A percentile compares a stretch with the other conserved stretches of the same genome.
Conservation (phyloP, 306 rosid genomes). For the Sicyos edulis region DNA sequence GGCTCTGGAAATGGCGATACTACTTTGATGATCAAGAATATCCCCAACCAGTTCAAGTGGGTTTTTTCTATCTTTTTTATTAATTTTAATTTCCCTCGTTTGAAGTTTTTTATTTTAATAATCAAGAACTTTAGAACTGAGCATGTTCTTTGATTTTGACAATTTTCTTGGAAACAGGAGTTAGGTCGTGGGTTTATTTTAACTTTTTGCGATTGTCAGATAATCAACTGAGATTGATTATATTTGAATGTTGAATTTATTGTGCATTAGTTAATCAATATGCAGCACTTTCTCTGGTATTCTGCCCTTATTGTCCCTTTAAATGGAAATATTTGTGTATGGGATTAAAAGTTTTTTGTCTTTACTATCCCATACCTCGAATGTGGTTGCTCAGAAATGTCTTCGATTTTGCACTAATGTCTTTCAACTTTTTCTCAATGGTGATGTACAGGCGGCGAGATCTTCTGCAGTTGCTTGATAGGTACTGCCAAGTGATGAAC, state of each 20-base stretch:
- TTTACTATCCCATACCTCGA: neutral
- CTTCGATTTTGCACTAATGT: neutral
- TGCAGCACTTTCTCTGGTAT: slow-evolving; percentile 20
- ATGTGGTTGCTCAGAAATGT: neutral
- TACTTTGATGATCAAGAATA: slow-evolving; percentile 30
- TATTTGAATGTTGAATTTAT: neutral
- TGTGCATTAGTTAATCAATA: neutral
- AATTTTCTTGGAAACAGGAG: neutral
- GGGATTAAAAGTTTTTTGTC: neutral
- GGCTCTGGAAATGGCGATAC: neutral
- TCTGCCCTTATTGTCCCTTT: slow-evolving; percentile 4
- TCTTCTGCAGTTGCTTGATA: slow-evolving; percentile 12
- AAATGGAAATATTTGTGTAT: neutral
- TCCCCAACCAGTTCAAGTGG: slow-evolving; percentile 31
- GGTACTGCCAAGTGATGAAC: slow-evolving; percentile 21
- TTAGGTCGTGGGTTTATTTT: neutral
- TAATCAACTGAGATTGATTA: neutral
- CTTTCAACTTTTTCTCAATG: neutral
- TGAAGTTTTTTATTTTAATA: neutral
- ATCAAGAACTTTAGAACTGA: neutral
- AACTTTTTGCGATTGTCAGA: neutral
- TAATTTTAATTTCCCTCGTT: neutral
- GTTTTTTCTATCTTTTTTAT: too few relatives aligned
- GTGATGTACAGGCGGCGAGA: slow-evolving; percentile 20
- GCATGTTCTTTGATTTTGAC: neutral